These are phyloP conservation scores for Vanrija sp. DNA, from an alignment of 1,284 basidiomycete genomes.

Conservation along the genomic window DNA sequence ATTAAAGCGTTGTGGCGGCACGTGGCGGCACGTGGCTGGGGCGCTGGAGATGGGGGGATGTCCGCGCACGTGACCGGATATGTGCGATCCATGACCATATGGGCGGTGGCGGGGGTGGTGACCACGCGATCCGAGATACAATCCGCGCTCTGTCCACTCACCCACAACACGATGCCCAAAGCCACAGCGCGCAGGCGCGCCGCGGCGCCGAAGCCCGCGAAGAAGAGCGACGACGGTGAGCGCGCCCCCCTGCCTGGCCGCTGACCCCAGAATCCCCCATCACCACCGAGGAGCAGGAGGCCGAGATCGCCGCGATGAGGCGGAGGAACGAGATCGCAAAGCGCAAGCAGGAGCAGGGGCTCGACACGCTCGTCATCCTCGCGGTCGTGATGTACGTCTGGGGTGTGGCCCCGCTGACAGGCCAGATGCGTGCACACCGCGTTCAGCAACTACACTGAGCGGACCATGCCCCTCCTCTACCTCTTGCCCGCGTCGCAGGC, in stretches of 20 bases:
- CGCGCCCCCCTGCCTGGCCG: background rate
- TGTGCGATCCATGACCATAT: too few species aligned
- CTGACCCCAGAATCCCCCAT: slow-evolving; percentile 15
- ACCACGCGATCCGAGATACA: background rate
- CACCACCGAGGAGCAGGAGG: slow-evolving; percentile 31
- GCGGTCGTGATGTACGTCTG: slow-evolving; percentile 26
- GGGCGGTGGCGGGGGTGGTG: background rate
- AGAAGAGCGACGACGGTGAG: slow-evolving; percentile 10
- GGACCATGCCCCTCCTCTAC: background rate
- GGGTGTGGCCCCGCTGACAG: background rate
- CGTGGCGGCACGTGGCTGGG: background rate
- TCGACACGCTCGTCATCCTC: slow-evolving; percentile 32
- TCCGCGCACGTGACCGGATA: too few species aligned
- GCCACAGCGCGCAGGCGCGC: background rate
- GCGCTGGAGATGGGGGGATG: background rate
- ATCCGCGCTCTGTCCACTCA: background rate
- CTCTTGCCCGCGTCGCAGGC: too few species aligned
- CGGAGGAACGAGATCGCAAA: slow-evolving; percentile 26
- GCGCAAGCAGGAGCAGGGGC: slow-evolving; percentile 18
- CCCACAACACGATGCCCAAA: background rate
- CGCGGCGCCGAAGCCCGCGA: background rate
- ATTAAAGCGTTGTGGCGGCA: background rate
- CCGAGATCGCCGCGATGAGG: slow-evolving; percentile 28
- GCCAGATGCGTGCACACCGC: too few species aligned
- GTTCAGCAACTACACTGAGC: background rate